phyloP scores from a whole-genome alignment of 2,329 filamentous ascomycete genomes.

The Pezicula neosporulosa region DNA sequence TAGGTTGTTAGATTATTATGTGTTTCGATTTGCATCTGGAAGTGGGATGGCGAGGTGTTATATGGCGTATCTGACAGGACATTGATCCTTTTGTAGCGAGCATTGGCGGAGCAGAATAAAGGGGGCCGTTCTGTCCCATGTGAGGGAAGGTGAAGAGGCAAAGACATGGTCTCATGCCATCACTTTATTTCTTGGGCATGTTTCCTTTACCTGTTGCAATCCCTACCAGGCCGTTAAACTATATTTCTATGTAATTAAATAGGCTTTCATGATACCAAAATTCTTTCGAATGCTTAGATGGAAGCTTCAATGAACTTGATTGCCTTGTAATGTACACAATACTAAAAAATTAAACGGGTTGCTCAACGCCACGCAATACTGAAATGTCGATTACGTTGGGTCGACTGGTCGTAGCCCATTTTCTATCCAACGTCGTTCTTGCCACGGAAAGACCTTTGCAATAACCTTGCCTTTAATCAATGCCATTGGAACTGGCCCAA shows the following conservation, averaged over 20 bases:
- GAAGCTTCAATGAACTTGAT: background rate
- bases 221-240: constrained; percentile 18
- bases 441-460: constrained; percentile 51
- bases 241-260: constrained; percentile 33
- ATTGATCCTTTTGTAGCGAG: constrained; percentile 28
- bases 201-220: constrained; percentile 23
- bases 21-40: constrained; percentile 27
- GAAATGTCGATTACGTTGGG: background rate
- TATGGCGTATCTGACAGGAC: constrained; percentile 25
- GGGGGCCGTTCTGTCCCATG: constrained; percentile 13
- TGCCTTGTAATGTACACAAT: background rate
- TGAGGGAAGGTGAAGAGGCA: constrained; percentile 11
- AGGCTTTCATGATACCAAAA: constrained; percentile 28
- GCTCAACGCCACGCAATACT: constrained; percentile 1
- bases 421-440: constrained; percentile 47
- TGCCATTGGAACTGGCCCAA: constrained; percentile 81
- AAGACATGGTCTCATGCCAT: constrained; percentile 11
- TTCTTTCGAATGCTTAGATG: constrained; percentile 6
- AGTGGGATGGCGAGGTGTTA: constrained; percentile 29
- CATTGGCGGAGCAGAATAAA: constrained; percentile 28
- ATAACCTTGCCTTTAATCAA: constrained; percentile 82
- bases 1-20: constrained; percentile 21
- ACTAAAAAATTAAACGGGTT: background rate
- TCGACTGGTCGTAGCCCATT: constrained; percentile 35
- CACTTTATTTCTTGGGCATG: constrained; percentile 21